Evolutionary conservation across 768 basidiomycete species (phyloP).

Genomic region (Naganishia vaughanmartiniae): DNA sequence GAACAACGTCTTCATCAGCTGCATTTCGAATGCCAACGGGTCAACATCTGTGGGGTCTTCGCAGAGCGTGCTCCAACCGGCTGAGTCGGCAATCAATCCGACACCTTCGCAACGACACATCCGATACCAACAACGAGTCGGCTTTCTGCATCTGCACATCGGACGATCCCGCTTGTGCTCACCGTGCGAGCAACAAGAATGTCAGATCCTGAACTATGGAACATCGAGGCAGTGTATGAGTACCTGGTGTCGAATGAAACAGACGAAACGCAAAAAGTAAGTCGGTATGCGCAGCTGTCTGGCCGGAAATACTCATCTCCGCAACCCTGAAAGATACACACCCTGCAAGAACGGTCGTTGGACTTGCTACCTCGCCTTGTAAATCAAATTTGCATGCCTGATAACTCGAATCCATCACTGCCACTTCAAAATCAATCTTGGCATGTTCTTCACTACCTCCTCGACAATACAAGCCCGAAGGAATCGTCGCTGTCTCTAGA

Average conservation of each 20-base stretch:
- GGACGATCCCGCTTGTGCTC: neutral
- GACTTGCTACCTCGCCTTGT: neutral
- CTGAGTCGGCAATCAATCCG: no score
- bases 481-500: neutral
- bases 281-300: neutral
- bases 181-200: neutral
- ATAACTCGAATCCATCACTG: neutral
- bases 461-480: conserved; percentile 10
- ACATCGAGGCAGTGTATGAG: neutral
- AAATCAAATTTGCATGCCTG: neutral
- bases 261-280: neutral
- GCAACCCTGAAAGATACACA: neutral
- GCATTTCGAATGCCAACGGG: no score
- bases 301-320: neutral
- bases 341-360: neutral
- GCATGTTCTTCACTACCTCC: neutral
- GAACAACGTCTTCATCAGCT: no score
- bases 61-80: no score
- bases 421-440: neutral
- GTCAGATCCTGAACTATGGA: neutral
- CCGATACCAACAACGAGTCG: no score
- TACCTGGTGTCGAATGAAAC: neutral
- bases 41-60: no score
- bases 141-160: no score
- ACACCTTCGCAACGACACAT: no score